These are phyloP conservation scores for Xeromyces bisporus DNA, from an alignment of 495 filamentous ascomycete species.

Conservation along the genomic window DNA sequence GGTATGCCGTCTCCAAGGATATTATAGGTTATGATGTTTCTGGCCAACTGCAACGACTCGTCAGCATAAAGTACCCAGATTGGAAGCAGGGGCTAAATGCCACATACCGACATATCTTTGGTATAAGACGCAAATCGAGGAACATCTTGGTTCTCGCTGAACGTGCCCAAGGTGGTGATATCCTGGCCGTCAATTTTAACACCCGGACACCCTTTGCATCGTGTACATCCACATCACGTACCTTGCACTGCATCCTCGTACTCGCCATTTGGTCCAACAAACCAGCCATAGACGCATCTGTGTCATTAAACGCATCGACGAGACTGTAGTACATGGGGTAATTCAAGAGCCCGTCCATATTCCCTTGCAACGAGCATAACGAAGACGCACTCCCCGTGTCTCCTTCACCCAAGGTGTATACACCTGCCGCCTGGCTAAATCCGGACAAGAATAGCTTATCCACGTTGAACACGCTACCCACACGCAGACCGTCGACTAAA, in stretches of 20 bases:
- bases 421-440: conserved; percentile 41
- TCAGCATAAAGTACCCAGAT: conserved; percentile 8
- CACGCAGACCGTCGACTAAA: conserved; percentile 48
- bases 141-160: conserved; percentile 58
- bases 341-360: conserved; percentile 39
- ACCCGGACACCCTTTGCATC: no score
- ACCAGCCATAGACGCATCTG: conserved; percentile 29
- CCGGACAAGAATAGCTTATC: conserved; percentile 41
- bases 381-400: conserved; percentile 38
- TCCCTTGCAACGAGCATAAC: conserved; percentile 41
- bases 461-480: conserved; percentile 56
- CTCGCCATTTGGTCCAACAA: conserved; percentile 30
- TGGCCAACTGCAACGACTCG: conserved; percentile 25
- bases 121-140: conserved; percentile 36
- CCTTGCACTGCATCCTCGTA: conserved; percentile 28
- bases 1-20: conserved; percentile 46
- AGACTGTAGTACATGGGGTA: conserved; percentile 46
- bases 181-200: no score
- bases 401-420: conserved; percentile 51
- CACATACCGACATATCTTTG: conserved; percentile 16
- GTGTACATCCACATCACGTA: no score
- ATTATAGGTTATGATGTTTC: conserved; percentile 48
- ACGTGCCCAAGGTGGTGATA: conserved; percentile 41
- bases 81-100: no score
- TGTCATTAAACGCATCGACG: conserved; percentile 31